Evolutionary conservation across 1,284 basidiomycete genomes (phyloP).

Genomic region (Apiotrichum sp.): DNA sequence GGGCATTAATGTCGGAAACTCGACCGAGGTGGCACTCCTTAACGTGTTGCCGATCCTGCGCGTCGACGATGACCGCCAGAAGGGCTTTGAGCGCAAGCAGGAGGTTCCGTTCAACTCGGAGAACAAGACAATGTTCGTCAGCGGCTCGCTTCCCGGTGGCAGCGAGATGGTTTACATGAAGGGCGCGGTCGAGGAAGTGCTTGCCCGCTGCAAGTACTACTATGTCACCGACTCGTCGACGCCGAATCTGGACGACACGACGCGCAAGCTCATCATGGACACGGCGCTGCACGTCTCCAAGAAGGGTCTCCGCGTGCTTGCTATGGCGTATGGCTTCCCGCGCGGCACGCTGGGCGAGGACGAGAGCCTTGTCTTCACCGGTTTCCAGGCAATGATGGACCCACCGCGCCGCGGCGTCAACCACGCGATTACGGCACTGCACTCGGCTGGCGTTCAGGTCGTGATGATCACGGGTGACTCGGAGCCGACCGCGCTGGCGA

Average conservation of each 20-base stretch:
- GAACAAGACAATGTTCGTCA: conserved; percentile 84
- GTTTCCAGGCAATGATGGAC: conserved; percentile 92
- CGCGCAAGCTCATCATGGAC: conserved; percentile 59
- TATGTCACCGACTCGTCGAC: conserved; percentile 79
- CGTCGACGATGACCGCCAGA: conserved; percentile 60
- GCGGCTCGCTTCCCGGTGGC: conserved; percentile 56
- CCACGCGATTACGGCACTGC: conserved; percentile 72
- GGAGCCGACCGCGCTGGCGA: conserved; percentile 81
- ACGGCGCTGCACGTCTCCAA: conserved; percentile 67
- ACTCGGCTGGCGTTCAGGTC: conserved; percentile 81
- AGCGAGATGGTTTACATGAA: conserved; percentile 82
- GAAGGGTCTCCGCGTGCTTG: conserved; percentile 77
- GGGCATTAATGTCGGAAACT: conserved; percentile 74
- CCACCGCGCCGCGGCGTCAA: conserved; percentile 90
- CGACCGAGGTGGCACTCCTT: conserved; percentile 87
- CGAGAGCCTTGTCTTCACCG: conserved; percentile 71
- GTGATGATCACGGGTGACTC: conserved; percentile 99
- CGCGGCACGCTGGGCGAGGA: conserved; percentile 39
- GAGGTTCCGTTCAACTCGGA: conserved; percentile 92
- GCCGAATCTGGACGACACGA: conserved; percentile 63
- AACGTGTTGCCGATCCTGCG: conserved; percentile 71
- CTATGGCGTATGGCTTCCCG: conserved; percentile 74
- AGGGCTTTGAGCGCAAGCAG: conserved; percentile 62
- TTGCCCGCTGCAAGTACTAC: conserved; percentile 79
- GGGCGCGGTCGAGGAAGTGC: conserved; percentile 81